Evolutionary conservation across 768 basidiomycete genomes (phyloP).

Genomic region (Suillus subalutaceus): DNA sequence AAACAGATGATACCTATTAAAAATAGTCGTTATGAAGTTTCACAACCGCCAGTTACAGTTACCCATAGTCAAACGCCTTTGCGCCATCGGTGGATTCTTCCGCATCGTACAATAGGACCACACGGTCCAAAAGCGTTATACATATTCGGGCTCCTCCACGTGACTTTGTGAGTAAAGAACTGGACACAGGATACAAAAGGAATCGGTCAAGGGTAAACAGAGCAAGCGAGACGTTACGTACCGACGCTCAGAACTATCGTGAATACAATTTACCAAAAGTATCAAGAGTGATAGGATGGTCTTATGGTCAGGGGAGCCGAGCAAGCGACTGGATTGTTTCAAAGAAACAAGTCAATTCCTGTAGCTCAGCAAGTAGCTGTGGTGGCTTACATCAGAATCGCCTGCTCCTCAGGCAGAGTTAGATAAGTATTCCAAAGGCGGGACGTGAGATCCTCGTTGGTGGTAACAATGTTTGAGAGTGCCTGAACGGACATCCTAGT

Average conservation of each 20-base stretch:
- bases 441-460: conserved; percentile 60
- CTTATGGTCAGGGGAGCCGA: conserved; percentile 66
- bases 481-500: conserved; percentile 75
- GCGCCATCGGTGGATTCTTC: conserved; percentile 66
- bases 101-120: conserved; percentile 71
- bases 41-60: conserved; percentile 7
- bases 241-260: conserved; percentile 58
- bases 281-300: conserved; percentile 66
- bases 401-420: conserved; percentile 69
- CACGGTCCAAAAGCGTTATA: conserved; percentile 66
- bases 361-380: conserved; percentile 8
- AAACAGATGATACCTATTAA: conserved; percentile 64
- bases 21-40: conserved; percentile 17
- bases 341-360: conserved; percentile 7
- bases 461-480: conserved; percentile 83
- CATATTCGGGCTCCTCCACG: conserved; percentile 66
- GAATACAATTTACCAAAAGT: conserved; percentile 72
- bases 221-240: conserved; percentile 36
- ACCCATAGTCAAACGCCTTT: conserved; percentile 81
- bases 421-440: conserved; percentile 68
- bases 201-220: conserved; percentile 1
- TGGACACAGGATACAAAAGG: conserved; percentile 9
- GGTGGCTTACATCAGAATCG: conserved; percentile 69
- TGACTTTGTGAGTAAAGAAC: conserved; percentile 50
- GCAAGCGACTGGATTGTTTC: conserved; percentile 47